Base-by-base conservation (phyloP, 1,284 basidiomycete species). In the Ustilago cynodontis region DNA sequence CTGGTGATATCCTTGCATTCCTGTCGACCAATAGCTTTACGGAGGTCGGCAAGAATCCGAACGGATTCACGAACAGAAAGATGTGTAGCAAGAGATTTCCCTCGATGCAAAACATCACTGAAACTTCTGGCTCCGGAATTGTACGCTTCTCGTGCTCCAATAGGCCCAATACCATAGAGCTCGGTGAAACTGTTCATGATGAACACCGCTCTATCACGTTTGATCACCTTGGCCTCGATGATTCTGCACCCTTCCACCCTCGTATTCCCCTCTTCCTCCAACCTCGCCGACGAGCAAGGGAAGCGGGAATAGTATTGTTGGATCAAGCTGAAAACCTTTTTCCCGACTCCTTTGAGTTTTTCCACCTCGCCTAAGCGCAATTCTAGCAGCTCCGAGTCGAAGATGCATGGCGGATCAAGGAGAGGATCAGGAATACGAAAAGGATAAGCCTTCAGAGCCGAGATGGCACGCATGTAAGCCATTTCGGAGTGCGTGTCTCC, bases 131-230 rank as follows among this genome's bases (percentile, higher is more conserved):
- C 82, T 1, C 84, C 84, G 1, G 66, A 58, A 43, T 80, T 77
- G 60, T 78, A 85, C 39, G 78, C 78, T n/a, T 77, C 67, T 11
- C 78, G 45, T 0, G 84, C 82, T 4, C 68, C 72, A 11, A 71
- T 76, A 1, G 82, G 82, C 4, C 84, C 84, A 6, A 85, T 77
- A 5, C 83, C 77, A 45, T 85, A 84, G 28, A 85, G 53, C 50
- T 82, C 74, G 20, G 71, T 81, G 41, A 85, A 84, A 0, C 49
- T 24, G 10, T 73, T 79, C 71, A 84, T 75, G 8, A 79, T 66
- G 37, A 59, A 72, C 39, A 84, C 56, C 9, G 78, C 77, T 16
- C 31, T n/a, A 52, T 85, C 84, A 1, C 69, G 35, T 1, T 67
- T 59, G 9, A 85, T 83, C 10, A 71, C 62, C 49, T 82, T 69